Evolutionary conservation across 1,284 basidiomycete genomes (phyloP).

Genomic region (Rhodotorula sp.): DNA sequence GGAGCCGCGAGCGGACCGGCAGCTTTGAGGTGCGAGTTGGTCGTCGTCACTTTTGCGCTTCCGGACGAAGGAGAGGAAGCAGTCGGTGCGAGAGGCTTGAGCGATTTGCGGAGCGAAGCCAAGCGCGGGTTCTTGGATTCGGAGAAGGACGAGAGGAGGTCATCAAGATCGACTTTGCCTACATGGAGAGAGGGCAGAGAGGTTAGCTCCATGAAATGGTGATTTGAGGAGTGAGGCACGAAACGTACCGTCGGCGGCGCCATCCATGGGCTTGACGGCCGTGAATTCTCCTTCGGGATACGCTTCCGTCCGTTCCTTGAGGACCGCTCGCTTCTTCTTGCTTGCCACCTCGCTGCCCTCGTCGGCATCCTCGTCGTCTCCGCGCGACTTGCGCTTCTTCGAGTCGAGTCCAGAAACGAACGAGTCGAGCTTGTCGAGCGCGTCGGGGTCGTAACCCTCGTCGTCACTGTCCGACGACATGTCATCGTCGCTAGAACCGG

Average conservation of each 20-base stretch:
- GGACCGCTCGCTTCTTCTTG: slow-evolving; percentile 60
- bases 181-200: background rate
- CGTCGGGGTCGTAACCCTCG: slow-evolving; percentile 47
- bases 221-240: slow-evolving; percentile 9
- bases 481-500: slow-evolving; percentile 55
- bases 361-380: slow-evolving; percentile 35
- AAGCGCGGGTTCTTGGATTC: slow-evolving; percentile 44
- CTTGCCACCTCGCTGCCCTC: slow-evolving; percentile 9
- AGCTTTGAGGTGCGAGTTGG: slow-evolving; percentile 49
- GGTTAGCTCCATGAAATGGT: background rate
- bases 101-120: slow-evolving; percentile 53
- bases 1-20: slow-evolving; percentile 74
- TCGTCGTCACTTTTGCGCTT: slow-evolving; percentile 42
- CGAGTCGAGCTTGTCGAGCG: slow-evolving; percentile 64
- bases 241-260: slow-evolving; percentile 47
- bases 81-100: slow-evolving; percentile 56
- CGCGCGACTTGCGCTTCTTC: slow-evolving; percentile 67
- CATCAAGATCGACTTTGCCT: slow-evolving; percentile 68
- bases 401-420: slow-evolving; percentile 69
- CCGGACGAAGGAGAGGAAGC: slow-evolving; percentile 31
- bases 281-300: slow-evolving; percentile 62
- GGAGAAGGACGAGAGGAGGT: slow-evolving; percentile 66
- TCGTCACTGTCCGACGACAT: slow-evolving; percentile 29
- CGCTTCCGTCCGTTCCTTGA: slow-evolving; percentile 70
- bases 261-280: slow-evolving; percentile 45